Evolutionary conservation across 176 grass and related monocot species (phyloP), one percentile per base, ranked within the genome.

Genomic region (Carex scoparia): DNA sequence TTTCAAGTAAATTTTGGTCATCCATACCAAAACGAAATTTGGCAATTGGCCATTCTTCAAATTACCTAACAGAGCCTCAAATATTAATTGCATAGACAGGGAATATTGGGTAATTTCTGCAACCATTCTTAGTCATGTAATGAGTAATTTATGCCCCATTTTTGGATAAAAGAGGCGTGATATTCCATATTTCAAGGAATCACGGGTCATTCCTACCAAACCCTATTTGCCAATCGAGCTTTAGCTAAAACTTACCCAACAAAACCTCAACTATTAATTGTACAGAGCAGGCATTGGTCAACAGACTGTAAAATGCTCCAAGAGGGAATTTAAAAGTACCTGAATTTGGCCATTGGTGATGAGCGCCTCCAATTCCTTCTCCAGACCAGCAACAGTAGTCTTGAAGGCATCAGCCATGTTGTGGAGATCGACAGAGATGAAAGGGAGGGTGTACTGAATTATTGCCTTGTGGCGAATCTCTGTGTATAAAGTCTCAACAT

Each of bases 371-470:
- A 99, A 79, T 84, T 99, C 97, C 90, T 94, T 99, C 89, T 99
- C 90, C 48, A 99, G 85, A 80, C 92, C 88, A 19, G 82, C 64
- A 65, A 99, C 91, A 33, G 70, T 86, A 11, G 93, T 96, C 82
- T 92, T 96, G 58, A 99, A 99, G 49, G 97, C 97, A 87, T 19
- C 54, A 37, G 97, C 97, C 97, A 99, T 99, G n/a, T 70, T 90
- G 84, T 89, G 88, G 14, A 99, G 91, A 86, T 99, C 91, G 13
- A 99, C 97, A 71, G 97, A 99, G 86, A 94, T 99, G 70, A 99
- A 99, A 6, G 97, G 93, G 78, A 92, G 88, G 1, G 97, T 96
- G 85, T 94, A 99, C 84, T 99, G 97, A 85, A 96, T 92, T 86
- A 93, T 93, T 59, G 89, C 94, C 51, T 96, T 93, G 89, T 91